phyloP scores from a whole-genome alignment of 805 yeast genomes.

The Yamadazyma phyllophila region DNA sequence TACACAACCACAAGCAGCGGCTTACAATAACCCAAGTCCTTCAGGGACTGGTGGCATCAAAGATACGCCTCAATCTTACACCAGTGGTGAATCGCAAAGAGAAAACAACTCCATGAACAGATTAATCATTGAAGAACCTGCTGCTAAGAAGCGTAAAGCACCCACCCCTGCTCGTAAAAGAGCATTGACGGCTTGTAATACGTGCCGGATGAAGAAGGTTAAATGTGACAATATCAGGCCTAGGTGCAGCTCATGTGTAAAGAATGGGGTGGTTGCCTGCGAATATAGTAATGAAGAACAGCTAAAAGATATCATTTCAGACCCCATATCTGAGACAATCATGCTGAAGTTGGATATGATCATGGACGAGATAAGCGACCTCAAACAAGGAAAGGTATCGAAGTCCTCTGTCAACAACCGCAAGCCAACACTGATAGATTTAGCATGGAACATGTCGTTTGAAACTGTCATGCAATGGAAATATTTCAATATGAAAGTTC shows the following conservation, averaged over 20 bases:
- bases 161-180: slow-evolving; percentile 21
- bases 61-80: background rate
- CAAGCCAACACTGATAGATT: background rate
- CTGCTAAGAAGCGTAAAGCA: slow-evolving; percentile 3
- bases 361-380: slow-evolving; percentile 22
- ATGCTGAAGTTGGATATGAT: slow-evolving; percentile 29
- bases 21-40: too few relatives aligned
- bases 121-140: slow-evolving; percentile 5
- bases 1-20: too few relatives aligned
- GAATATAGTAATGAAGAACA: slow-evolving; percentile 29
- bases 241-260: slow-evolving; percentile 32
- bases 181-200: slow-evolving; percentile 39
- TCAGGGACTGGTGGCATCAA: too few relatives aligned
- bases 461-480: slow-evolving; percentile 30
- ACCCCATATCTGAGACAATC: slow-evolving; percentile 26
- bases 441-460: slow-evolving; percentile 36
- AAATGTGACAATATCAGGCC: slow-evolving; percentile 39
- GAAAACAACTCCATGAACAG: background rate
- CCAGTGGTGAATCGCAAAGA: background rate
- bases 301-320: slow-evolving; percentile 20
- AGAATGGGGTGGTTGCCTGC: slow-evolving; percentile 25
- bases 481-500: slow-evolving; percentile 17
- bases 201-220: slow-evolving; percentile 34
- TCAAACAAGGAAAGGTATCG: slow-evolving; percentile 10
- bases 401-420: background rate